Percentiles rank a stretch among this genome's conserved stretches.
Evolutionary conservation across 2,329 filamentous ascomycete species (phyloP).

Genomic region (Ascochyta clinopodiicola): DNA sequence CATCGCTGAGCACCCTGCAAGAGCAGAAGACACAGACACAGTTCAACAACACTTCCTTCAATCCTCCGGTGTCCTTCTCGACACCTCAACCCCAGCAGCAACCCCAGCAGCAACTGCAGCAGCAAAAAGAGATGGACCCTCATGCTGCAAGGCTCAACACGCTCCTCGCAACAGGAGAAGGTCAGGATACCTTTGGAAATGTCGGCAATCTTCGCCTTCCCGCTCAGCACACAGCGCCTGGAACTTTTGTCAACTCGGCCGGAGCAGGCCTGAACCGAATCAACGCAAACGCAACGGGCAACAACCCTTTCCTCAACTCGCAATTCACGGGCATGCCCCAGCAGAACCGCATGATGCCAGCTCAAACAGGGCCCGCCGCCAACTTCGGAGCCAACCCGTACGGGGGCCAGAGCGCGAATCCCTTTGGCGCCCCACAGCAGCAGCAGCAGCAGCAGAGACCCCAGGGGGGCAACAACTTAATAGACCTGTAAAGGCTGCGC

Average conservation of each 20-base stretch:
- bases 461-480: conserved; percentile 63
- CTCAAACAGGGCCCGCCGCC: conserved; percentile 59
- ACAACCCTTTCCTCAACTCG: conserved; percentile 86
- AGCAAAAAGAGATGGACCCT: conserved; percentile 58
- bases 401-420: conserved; percentile 58
- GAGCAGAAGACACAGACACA: conserved; percentile 81
- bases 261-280: conserved; percentile 78
- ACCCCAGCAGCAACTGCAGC: conserved; percentile 34
- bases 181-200: conserved; percentile 97
- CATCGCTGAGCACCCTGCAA: conserved; percentile 75
- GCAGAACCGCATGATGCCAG: conserved; percentile 55
- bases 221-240: conserved; percentile 93
- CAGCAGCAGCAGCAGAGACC: conserved; percentile 47
- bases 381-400: conserved; percentile 54
- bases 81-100: conserved; percentile 36
- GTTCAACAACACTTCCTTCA: conserved; percentile 62
- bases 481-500: conserved; percentile 59
- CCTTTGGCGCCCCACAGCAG: conserved; percentile 60
- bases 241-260: conserved; percentile 95
- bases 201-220: conserved; percentile 95
- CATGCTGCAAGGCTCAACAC: conserved; percentile 80
- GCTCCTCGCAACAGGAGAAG: conserved; percentile 84
- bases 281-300: conserved; percentile 72
- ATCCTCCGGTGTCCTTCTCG: conserved; percentile 55
- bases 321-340: conserved; percentile 76